Conservation (phyloP, 192 early-diverging fungal species). For the Irineochytrium annulatum region DNA sequence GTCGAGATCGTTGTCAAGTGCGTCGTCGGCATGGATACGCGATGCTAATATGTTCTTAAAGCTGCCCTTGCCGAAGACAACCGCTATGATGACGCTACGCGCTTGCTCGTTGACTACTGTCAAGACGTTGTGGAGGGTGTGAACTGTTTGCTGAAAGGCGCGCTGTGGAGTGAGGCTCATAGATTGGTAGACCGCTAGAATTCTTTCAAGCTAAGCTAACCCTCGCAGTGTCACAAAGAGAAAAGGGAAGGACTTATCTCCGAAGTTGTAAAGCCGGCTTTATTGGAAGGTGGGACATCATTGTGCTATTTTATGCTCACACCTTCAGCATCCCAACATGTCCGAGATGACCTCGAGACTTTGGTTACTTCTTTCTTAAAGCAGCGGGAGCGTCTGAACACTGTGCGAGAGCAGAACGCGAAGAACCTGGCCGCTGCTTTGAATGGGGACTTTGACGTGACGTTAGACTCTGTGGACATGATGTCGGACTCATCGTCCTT, state of each 20-base stretch:
- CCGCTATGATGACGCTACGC: constrained; percentile 64
- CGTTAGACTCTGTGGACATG: constrained; percentile 85
- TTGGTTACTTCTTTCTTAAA: constrained; percentile 58
- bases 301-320: constrained; percentile 1
- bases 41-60: background rate
- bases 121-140: constrained; percentile 69
- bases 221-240: background rate
- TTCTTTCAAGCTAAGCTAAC: background rate
- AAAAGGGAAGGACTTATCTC: background rate
- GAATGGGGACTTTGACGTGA: constrained; percentile 41
- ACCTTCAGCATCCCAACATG: constrained; percentile 39
- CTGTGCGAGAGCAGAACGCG: constrained; percentile 55
- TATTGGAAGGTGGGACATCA: constrained; percentile 36
- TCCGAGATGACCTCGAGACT: constrained; percentile 63
- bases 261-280: constrained; percentile 45
- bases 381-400: constrained; percentile 52
- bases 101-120: constrained; percentile 65
- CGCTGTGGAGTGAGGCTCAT: constrained; percentile 72
- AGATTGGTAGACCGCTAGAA: constrained; percentile 44
- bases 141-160: constrained; percentile 62
- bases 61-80: constrained; percentile 47
- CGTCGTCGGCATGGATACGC: background rate
- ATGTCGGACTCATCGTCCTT: constrained; percentile 94
- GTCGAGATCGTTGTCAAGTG: constrained; percentile 55
- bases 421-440: constrained; percentile 16